Percentiles rank a stretch among this genome's conserved stretches.
Evolutionary conservation across 345 rosid species (phyloP).

Genomic region (Citrus australasica): DNA sequence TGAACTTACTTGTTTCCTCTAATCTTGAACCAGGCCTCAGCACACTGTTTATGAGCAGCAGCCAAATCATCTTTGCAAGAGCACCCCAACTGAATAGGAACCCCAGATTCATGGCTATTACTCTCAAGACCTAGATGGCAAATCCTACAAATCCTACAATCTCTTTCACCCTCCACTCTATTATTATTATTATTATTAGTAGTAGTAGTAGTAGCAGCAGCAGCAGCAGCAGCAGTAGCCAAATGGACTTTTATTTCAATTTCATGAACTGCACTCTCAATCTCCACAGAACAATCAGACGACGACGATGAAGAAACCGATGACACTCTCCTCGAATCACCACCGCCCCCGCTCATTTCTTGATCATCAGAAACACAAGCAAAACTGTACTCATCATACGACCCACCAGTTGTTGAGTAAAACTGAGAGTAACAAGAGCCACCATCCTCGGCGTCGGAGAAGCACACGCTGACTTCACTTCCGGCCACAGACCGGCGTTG

Average conservation of each 20-base stretch:
- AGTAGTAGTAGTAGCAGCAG: not conserved
- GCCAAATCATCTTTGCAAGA: conserved; percentile 94
- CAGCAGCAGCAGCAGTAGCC: not conserved
- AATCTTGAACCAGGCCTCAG: conserved; percentile 97
- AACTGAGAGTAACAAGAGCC: conserved; percentile 80
- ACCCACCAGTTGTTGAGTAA: conserved; percentile 73
- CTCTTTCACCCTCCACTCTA: conserved; percentile 45
- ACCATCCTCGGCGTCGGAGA: conserved; percentile 84
- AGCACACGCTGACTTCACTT: conserved; percentile 42
- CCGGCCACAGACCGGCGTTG: conserved; percentile 29
- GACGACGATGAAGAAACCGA: conserved; percentile 23
- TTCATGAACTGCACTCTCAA: conserved; percentile 27
- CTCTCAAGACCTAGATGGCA: conserved; percentile 87
- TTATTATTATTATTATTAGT: not conserved
- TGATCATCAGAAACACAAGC: conserved; percentile 41
- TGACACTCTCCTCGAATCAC: conserved; percentile 51
- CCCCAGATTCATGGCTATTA: conserved; percentile 57
- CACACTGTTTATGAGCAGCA: conserved; percentile 91
- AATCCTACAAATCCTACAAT: conserved; percentile 90
- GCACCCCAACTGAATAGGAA: conserved; percentile 75
- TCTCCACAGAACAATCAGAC: conserved; percentile 57
- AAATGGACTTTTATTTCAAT: conserved; percentile 46
- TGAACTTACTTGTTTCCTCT: conserved; percentile 80
- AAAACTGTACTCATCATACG: conserved; percentile 60
- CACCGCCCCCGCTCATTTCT: conserved; percentile 25